Percentiles rank a stretch among this genome's conserved stretches.
Evolutionary conservation across 768 basidiomycete genomes (phyloP).

Genomic region (Rhizopogon vinicolor): DNA sequence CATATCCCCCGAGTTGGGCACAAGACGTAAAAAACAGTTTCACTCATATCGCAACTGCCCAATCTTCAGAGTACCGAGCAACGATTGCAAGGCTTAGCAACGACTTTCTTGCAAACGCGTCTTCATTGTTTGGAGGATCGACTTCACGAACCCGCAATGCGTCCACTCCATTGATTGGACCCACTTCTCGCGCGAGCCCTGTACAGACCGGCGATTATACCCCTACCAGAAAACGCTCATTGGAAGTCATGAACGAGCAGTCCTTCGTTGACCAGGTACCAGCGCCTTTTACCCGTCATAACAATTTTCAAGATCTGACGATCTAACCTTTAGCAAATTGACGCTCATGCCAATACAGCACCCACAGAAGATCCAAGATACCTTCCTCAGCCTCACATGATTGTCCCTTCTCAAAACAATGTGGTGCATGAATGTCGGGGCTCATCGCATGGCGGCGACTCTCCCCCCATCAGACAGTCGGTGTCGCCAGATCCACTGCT

Average conservation of each 20-base stretch:
- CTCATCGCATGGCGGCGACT: conserved; percentile 6
- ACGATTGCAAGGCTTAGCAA: conserved; percentile 29
- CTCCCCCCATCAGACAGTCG: conserved; percentile 7
- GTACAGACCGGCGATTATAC: conserved; percentile 12
- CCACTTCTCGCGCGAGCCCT: conserved; percentile 13
- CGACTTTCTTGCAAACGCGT: conserved; percentile 27
- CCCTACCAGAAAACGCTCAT: conserved; percentile 29
- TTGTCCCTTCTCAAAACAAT: conserved; percentile 18
- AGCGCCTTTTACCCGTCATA: conserved; percentile 22
- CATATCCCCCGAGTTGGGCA: conserved; percentile 16
- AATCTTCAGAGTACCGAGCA: conserved; percentile 25
- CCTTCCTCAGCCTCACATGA: conserved; percentile 19
- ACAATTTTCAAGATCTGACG: conserved; percentile 14
- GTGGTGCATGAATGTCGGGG: conserved; percentile 9
- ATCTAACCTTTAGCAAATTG: conserved; percentile 25
- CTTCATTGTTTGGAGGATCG: conserved; percentile 23
- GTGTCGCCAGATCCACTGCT: conserved; percentile 15
- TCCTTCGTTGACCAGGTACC: conserved; percentile 26
- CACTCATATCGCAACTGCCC: conserved; percentile 10
- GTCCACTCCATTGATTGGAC: conserved; percentile 13
- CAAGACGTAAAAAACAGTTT: conserved; percentile 18
- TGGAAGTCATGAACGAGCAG: conserved; percentile 22
- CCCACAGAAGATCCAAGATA: conserved; percentile 19
- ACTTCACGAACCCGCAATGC: conserved; percentile 14
- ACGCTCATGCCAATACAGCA: conserved; percentile 13